Conservation (phyloP, 768 basidiomycete species). For the Clitopilus hobsonii region DNA sequence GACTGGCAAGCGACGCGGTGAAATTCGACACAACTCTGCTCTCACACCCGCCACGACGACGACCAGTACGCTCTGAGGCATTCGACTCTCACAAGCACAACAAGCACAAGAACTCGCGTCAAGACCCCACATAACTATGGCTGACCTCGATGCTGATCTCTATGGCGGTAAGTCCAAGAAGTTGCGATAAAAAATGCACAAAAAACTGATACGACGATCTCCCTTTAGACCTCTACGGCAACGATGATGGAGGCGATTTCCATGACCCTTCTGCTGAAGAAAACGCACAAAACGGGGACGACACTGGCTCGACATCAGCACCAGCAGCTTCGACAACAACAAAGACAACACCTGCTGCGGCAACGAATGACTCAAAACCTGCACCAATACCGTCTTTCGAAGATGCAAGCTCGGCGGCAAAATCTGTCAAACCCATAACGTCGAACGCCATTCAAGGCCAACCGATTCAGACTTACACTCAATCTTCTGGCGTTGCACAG, state of each 20-base stretch:
- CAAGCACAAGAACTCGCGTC: constrained; percentile 15
- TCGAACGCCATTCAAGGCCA: neutral
- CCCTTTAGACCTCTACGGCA: constrained; percentile 65
- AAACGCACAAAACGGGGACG: neutral
- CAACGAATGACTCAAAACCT: constrained; percentile 7
- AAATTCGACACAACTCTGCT: neutral
- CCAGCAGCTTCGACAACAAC: constrained; percentile 15
- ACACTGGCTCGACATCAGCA: constrained; percentile 15
- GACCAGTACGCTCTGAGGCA: neutral
- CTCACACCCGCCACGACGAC: neutral
- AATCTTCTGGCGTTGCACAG: constrained; percentile 12
- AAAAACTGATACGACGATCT: neutral
- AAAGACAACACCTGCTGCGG: constrained; percentile 12
- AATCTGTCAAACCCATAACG: neutral
- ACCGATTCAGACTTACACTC: constrained; percentile 4
- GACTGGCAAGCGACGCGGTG: neutral
- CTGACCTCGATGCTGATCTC: constrained; percentile 84
- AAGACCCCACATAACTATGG: constrained; percentile 46
- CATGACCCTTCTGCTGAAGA: constrained; percentile 29
- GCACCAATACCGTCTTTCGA: neutral
- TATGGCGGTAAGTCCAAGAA: constrained; percentile 72
- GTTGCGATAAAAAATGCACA: neutral
- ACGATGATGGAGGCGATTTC: constrained; percentile 58
- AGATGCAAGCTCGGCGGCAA: neutral
- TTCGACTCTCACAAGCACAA: constrained; percentile 14